Evolutionary conservation across 2,329 filamentous ascomycete genomes (phyloP), one percentile per base, ranked within the genome.

Genomic region (Colletotrichum truncatum): DNA sequence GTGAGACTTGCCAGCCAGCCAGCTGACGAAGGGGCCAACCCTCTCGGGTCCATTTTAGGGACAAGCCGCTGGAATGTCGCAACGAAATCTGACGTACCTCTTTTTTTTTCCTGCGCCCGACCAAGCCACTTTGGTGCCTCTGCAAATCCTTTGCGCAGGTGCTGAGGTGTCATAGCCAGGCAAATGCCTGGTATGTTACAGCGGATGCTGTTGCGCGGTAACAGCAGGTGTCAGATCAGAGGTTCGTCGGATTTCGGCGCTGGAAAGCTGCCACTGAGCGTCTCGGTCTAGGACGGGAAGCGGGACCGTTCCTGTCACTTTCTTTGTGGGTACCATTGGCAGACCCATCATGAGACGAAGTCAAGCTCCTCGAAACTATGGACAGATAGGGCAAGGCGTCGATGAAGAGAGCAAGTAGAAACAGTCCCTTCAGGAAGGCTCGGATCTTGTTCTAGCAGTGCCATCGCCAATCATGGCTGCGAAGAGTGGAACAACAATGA

Each of bases 201-300:
- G 26, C 43, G 57, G 21, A n/a, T 51, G 23, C 28, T n/a, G 49
- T 65, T 34, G 28, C 49, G 63, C 57, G 28, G 39, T 21, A 46
- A 34, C 63, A 55, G 54, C 63, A 62, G 57, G 49, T 39, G 61
- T 39, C 38, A 46, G 43, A 58, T 63, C 36, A 55, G 57, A 32
- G 28, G 41, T 62, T 56, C 28, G 49, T 55, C 49, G 57, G 63
- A 38, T 30, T 43, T 62, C 49, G 63, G 57, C 43, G 39, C 34
- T 56, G 11, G 39, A 51, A 10, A 21, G 32, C 25, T 30, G 34
- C 57, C 63, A 57, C 57, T 65, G 48, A 65, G 49, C 36, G 23
- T 34, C 57, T 62, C 57, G 63, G 57, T 65, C 57, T 55, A 43
- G 46, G 36, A 36, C 25, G 41, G 25, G 26, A 14, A 30, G 54